A percentile compares a stretch with the other conserved stretches of the same genome.
These are phyloP conservation scores for Moesziomyces sp. DNA, from an alignment of 1,284 basidiomycete genomes.

Conservation along the genomic window DNA sequence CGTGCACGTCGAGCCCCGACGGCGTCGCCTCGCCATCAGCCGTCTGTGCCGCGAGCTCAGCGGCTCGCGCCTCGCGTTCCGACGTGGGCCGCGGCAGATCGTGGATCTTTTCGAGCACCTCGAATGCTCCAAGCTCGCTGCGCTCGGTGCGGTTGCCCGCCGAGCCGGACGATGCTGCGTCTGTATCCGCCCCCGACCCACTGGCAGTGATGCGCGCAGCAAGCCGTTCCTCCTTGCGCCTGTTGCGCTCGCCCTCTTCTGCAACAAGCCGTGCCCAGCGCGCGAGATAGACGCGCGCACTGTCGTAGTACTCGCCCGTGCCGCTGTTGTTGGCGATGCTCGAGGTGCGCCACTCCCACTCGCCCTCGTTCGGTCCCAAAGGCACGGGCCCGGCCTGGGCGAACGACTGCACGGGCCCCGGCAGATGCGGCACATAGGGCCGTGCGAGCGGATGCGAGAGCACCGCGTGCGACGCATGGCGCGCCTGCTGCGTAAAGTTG, in stretches of 20 bases:
- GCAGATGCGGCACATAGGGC: conserved; percentile 53
- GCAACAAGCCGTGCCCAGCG: conserved; percentile 94
- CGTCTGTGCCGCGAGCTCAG: conserved; percentile 19
- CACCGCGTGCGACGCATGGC: conserved; percentile 57
- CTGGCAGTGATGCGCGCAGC: conserved; percentile 8
- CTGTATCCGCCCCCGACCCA: neutral
- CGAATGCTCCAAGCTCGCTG: conserved; percentile 55
- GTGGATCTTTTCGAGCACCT: conserved; percentile 45
- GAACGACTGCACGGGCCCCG: conserved; percentile 51
- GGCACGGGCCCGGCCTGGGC: conserved; percentile 64
- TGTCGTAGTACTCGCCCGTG: conserved; percentile 81
- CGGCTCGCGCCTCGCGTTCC: conserved; percentile 24
- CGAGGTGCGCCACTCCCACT: conserved; percentile 52
- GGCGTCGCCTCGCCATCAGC: neutral
- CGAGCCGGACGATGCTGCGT: conserved; percentile 1
- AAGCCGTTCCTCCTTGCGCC: conserved; percentile 43
- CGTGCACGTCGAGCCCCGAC: conserved; percentile 25
- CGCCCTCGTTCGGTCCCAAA: conserved; percentile 51
- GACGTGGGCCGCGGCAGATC: conserved; percentile 39
- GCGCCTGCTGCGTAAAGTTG: conserved; percentile 59
- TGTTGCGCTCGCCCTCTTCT: conserved; percentile 64
- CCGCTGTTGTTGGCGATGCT: conserved; percentile 48
- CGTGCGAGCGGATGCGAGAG: conserved; percentile 54
- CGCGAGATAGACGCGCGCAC: conserved; percentile 93
- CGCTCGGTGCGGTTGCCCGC: conserved; percentile 15